Evolutionary conservation across 306 rosid genomes (phyloP).

Genomic region (Cucumis hystrix): DNA sequence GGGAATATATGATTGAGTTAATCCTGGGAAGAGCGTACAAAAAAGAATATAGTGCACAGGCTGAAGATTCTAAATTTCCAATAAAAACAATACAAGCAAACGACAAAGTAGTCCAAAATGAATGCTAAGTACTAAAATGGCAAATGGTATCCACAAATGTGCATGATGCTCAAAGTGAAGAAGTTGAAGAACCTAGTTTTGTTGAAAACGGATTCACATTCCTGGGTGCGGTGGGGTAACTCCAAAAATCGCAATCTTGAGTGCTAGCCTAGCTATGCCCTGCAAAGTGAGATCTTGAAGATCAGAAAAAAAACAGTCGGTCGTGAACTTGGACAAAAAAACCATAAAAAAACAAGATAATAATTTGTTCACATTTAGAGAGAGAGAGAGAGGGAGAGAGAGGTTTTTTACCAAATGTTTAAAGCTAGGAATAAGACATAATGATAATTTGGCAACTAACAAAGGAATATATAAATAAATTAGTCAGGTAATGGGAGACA

Average conservation of each 20-base stretch:
- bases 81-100: neutral
- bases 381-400: neutral
- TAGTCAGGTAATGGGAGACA: constrained; percentile 11
- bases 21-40: neutral
- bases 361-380: constrained; percentile 5
- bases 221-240: constrained; percentile 6
- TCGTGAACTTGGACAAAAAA: constrained; percentile 1
- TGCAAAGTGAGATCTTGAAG: constrained; percentile 5
- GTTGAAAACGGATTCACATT: neutral
- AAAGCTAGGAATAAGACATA: constrained; percentile 6
- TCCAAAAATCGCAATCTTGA: constrained; percentile 2
- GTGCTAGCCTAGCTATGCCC: constrained; percentile 6
- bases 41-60: neutral
- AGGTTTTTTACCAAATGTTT: neutral
- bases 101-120: neutral
- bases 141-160: neutral
- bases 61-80: neutral
- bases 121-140: neutral
- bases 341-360: neutral
- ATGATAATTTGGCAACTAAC: constrained; percentile 8
- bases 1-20: neutral
- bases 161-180: neutral
- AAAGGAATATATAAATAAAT: neutral
- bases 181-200: constrained; percentile 5
- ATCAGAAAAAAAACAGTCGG: neutral